These are phyloP conservation scores for Tuctoria greenei DNA, from an alignment of 176 grass and related monocot species.

Conservation along the genomic window DNA sequence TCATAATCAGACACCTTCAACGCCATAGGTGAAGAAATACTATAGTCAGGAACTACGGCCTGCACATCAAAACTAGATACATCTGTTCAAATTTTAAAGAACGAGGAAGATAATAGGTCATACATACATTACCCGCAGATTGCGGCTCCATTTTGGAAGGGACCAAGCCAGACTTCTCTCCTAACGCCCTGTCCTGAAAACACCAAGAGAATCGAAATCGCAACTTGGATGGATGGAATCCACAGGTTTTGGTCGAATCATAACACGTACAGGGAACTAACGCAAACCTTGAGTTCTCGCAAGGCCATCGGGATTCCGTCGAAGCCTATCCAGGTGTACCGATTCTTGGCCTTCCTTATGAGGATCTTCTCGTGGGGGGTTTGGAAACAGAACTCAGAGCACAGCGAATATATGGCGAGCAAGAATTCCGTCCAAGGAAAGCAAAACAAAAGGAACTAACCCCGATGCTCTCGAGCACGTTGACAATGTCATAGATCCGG, in stretches of 20 bases:
- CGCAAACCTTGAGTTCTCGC: conserved; percentile 69
- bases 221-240: neutral
- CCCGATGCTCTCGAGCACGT: conserved; percentile 89
- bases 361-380: conserved; percentile 46
- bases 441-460: conserved; percentile 49
- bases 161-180: conserved; percentile 39
- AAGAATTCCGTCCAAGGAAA: neutral
- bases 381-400: neutral
- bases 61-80: neutral
- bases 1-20: conserved; percentile 64
- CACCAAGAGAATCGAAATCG: conserved; percentile 2
- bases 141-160: conserved; percentile 33
- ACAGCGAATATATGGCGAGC: neutral
- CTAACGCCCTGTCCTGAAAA: conserved; percentile 55
- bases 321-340: conserved; percentile 93
- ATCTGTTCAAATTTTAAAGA: neutral
- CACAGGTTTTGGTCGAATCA: conserved; percentile 10
- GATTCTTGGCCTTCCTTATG: conserved; percentile 81
- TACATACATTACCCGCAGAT: conserved; percentile 37
- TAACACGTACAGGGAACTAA: neutral
- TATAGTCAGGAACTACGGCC: conserved; percentile 6
- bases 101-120: neutral
- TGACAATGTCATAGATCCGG: conserved; percentile 97
- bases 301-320: conserved; percentile 66
- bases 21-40: conserved; percentile 8